A percentile compares a stretch with the other conserved stretches of the same genome.
phyloP scores from a whole-genome alignment of 345 rosid species.

The Hypericum perforatum region DNA sequence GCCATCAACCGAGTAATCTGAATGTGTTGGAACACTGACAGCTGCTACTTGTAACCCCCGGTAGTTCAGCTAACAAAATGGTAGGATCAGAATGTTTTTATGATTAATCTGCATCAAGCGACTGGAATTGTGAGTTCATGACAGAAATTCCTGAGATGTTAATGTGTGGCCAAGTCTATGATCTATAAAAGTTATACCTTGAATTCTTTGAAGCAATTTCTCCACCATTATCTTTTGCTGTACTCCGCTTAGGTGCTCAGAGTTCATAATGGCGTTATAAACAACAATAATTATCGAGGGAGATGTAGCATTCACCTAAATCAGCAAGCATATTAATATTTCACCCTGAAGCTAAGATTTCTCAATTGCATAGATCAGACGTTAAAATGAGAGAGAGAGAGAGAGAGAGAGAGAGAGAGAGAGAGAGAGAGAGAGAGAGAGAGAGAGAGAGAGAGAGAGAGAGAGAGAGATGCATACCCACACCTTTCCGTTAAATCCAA shows the following conservation, averaged over 20 bases:
- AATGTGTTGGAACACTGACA: too few relatives aligned
- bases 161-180: background rate
- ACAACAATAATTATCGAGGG: slow-evolving; percentile 51
- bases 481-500: slow-evolving; percentile 70
- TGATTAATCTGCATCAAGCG: too few relatives aligned
- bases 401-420: too few relatives aligned
- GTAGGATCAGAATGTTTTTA: too few relatives aligned
- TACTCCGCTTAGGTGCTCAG: slow-evolving; percentile 47
- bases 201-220: slow-evolving; percentile 51
- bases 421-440: too few relatives aligned
- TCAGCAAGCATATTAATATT: too few relatives aligned
- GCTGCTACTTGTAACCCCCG: too few relatives aligned
- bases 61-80: too few relatives aligned
- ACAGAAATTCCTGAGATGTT: too few relatives aligned
- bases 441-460: too few relatives aligned
- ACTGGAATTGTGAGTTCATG: too few relatives aligned
- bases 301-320: slow-evolving; percentile 46
- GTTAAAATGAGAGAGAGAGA: background rate
- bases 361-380: background rate
- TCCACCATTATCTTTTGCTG: slow-evolving; percentile 77
- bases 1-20: too few relatives aligned
- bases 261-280: slow-evolving; percentile 59
- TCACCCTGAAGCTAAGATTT: background rate
- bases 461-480: slow-evolving; percentile 36
- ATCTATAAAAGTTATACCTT: slow-evolving; percentile 1